Evolutionary conservation across 148 eudicot species (phyloP), one percentile per base, ranked within the genome.

Genomic region (Limonium bicolor): DNA sequence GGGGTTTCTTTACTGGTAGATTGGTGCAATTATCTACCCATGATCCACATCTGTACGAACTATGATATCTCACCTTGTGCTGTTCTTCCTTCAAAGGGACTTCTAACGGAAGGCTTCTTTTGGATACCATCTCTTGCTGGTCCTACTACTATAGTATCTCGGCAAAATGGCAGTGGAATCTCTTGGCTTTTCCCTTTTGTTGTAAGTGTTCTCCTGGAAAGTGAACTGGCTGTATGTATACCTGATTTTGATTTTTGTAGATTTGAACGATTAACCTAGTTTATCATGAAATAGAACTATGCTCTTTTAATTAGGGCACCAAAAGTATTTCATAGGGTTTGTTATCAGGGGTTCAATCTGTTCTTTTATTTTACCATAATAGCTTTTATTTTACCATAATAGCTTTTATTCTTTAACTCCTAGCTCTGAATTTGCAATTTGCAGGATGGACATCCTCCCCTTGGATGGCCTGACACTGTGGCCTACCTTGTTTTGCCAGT

Each of bases 51-150:
- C n/a, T n/a, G n/a, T n/a, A n/a, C n/a, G n/a, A n/a, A n/a, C n/a
- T n/a, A n/a, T n/a, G n/a, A n/a, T n/a, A n/a, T 15, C 12, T 20
- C 27, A 27, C 44, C 42, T 20, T 50, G 8, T 8, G 55, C 33
- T 16, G 15, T 6, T 27, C 48, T 24, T 31, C 11, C n/a, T n/a
- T n/a, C n/a, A 4, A 55, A 82, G 94, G 96, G 96, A 53, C 86
- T 87, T 41, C 68, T 90, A 55, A 68, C 86, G 0, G 97, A 88
- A 69, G 92, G 94, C 36, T 83, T 88, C 64, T 88, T 77, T 65
- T 88, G 94, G 94, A 88, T 88, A 70, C 94, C 97, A 31, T 80
- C 97, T 32, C 76, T 90, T 44, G 85, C 97, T 51, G 97, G 93
- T 68, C 97, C 97, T 25, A 88, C 94, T 13, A 84, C 94, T 17